Evolutionary conservation across 805 yeast species (phyloP), one percentile per base, ranked within the genome.

Genomic region (Jamesozyma spencerorum): DNA sequence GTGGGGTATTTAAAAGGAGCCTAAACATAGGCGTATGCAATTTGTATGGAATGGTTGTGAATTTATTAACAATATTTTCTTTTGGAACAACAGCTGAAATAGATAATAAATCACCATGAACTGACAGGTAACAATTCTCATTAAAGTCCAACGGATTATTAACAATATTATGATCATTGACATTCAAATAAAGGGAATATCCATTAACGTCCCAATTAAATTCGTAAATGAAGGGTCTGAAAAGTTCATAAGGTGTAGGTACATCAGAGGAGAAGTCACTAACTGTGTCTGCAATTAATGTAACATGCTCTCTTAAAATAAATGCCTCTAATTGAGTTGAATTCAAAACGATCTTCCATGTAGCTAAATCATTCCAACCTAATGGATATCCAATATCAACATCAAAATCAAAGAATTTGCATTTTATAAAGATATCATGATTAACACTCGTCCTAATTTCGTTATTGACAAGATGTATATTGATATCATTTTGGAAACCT

Each of bases 101-200:
- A 2, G 57, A 53, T 19, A 88, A 50, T 5, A 60, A 58, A 3
- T 75, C 74, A 0, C 96, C 94, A 46, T 75, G 77, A 44, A 90
- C 68, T 0, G 90, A 77, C 3, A 90, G 45, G 51, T 77, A 90
- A 27, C 80, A 74, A 58, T 92, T 92, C 45, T 81, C 92, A 39
- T 74, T 75, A 50, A 82, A 77, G 53, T 87, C 96, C 31, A 87
- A 63, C 0, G 97, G 95, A 50, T 86, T 84, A 58, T 87, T 83
- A 47, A 92, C 79, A 52, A 92, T 84, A 57, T 92, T 92, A 32
- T 77, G 75, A 53, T 86, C 95, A 58, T 92, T 92, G 20, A 86
- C 80, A 57, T 88, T 88, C 42, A 90, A 59, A 54, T 66, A 83
- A 6, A 90, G 58, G 26, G 74, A 70, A 50, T 81, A 81, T 4